Conservation (phyloP, 1,284 basidiomycete genomes). For the Pseudozyma sp. region DNA sequence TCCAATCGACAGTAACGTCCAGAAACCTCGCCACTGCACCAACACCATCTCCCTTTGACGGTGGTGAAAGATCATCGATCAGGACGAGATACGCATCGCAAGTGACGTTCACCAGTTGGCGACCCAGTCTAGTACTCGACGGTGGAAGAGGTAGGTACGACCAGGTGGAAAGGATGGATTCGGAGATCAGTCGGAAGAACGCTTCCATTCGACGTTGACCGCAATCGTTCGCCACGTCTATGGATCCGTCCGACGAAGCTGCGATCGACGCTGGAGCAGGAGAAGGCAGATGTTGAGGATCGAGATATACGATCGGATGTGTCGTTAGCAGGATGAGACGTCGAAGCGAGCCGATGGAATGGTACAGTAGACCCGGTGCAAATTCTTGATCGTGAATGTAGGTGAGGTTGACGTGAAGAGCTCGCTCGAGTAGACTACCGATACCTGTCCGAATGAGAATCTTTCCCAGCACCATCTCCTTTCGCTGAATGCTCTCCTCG, state of each 20-base stretch:
- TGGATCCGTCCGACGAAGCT: not conserved
- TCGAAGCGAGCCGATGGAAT: slow-evolving; percentile 30
- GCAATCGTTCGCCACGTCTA: slow-evolving; percentile 11
- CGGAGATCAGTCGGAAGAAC: slow-evolving; percentile 19
- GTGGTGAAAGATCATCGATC: slow-evolving; percentile 11
- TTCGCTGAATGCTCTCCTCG: not conserved
- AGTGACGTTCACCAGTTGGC: slow-evolving; percentile 19
- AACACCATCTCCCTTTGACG: not conserved
- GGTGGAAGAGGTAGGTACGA: slow-evolving; percentile 41
- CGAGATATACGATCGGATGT: slow-evolving; percentile 10
- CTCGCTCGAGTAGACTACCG: slow-evolving; percentile 33
- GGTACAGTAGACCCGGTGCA: slow-evolving; percentile 14
- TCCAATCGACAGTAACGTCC: slow-evolving; percentile 32
- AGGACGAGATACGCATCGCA: slow-evolving; percentile 15
- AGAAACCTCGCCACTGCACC: slow-evolving; percentile 19
- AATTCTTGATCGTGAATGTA: slow-evolving; percentile 31
- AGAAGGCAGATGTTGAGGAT: not conserved
- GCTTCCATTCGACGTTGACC: slow-evolving; percentile 28
- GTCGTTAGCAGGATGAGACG: slow-evolving; percentile 33
- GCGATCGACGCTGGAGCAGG: not conserved
- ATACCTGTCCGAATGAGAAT: slow-evolving; percentile 41
- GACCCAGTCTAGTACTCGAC: slow-evolving; percentile 9
- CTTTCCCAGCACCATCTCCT: slow-evolving; percentile 6
- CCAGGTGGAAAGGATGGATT: slow-evolving; percentile 37
- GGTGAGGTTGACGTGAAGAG: slow-evolving; percentile 40